Conservation (phyloP, 1,139 yeast species). For the Taiozyma onychis region DNA sequence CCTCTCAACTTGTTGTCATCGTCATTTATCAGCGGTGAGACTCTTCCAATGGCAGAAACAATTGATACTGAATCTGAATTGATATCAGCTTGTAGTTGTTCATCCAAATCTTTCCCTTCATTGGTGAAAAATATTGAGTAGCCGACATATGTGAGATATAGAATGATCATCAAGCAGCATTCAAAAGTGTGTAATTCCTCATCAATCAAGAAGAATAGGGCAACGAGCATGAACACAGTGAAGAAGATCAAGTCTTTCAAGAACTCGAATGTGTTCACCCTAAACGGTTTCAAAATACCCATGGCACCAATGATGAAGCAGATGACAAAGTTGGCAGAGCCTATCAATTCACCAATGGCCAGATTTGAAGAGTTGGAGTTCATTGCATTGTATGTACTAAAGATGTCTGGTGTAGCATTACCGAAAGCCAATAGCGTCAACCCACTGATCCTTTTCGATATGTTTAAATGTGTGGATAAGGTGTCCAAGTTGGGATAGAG, state of each 20-base stretch:
- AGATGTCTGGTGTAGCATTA: slow-evolving; percentile 87
- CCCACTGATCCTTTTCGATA: slow-evolving; percentile 81
- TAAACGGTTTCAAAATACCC: slow-evolving; percentile 64
- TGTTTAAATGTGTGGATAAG: slow-evolving; percentile 50
- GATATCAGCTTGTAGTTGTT: background rate
- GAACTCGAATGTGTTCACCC: slow-evolving; percentile 40
- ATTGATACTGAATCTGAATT: background rate
- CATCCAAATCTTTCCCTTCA: slow-evolving; percentile 11
- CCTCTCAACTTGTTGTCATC: slow-evolving; percentile 14
- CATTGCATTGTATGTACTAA: slow-evolving; percentile 81
- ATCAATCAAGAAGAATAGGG: slow-evolving; percentile 43
- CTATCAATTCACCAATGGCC: slow-evolving; percentile 84
- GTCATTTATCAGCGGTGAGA: background rate
- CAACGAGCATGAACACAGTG: slow-evolving; percentile 31
- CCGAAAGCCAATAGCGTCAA: slow-evolving; percentile 86
- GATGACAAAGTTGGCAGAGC: slow-evolving; percentile 77
- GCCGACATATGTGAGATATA: slow-evolving; percentile 35
- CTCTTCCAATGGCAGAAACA: background rate
- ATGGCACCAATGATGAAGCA: slow-evolving; percentile 72
- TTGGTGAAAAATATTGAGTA: slow-evolving; percentile 23
- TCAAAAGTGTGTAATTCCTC: slow-evolving; percentile 44
- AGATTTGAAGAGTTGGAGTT: slow-evolving; percentile 59
- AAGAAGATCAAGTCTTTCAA: slow-evolving; percentile 36
- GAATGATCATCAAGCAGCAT: slow-evolving; percentile 37
- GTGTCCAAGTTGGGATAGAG: slow-evolving; percentile 69